phyloP scores from a whole-genome alignment of 192 early-diverging fungal species.

The Coemansia pectinata region DNA sequence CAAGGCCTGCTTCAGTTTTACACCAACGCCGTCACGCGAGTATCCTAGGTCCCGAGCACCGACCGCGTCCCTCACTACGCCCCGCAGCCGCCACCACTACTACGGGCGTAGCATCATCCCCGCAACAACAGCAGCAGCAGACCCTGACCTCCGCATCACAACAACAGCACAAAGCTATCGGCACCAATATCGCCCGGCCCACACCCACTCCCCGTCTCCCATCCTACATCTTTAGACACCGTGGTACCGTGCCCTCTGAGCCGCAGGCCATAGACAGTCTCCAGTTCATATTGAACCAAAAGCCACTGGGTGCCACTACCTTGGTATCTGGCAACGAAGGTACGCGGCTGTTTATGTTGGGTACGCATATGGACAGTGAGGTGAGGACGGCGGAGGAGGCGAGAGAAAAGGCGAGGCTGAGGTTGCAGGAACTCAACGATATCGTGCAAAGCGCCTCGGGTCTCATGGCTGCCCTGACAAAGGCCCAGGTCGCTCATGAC shows the following conservation, averaged over 20 bases:
- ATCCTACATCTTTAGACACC: constrained; percentile 13
- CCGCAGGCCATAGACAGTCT: constrained; percentile 18
- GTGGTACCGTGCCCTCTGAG: constrained; percentile 6
- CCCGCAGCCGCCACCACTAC: neutral
- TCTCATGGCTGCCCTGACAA: constrained; percentile 6
- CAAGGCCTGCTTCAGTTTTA: neutral
- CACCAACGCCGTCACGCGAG: constrained; percentile 9
- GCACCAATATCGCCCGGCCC: neutral
- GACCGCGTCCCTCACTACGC: neutral
- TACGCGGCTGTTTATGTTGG: neutral
- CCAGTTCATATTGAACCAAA: constrained; percentile 27
- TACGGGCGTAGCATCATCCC: neutral
- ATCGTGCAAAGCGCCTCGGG: constrained; percentile 17
- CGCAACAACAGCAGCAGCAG: constrained; percentile 16
- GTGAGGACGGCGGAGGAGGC: constrained; percentile 21
- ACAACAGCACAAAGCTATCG: neutral
- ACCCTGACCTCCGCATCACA: neutral
- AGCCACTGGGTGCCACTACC: constrained; percentile 8
- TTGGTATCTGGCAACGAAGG: neutral
- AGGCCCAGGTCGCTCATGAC: neutral
- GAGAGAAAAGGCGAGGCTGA: constrained; percentile 4
- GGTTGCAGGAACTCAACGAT: constrained; percentile 7
- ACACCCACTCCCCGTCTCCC: neutral
- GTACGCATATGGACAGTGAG: neutral
- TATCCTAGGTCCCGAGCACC: constrained; percentile 14